phyloP scores from a whole-genome alignment of 148 eudicot species.

The Bassia scoparia region DNA sequence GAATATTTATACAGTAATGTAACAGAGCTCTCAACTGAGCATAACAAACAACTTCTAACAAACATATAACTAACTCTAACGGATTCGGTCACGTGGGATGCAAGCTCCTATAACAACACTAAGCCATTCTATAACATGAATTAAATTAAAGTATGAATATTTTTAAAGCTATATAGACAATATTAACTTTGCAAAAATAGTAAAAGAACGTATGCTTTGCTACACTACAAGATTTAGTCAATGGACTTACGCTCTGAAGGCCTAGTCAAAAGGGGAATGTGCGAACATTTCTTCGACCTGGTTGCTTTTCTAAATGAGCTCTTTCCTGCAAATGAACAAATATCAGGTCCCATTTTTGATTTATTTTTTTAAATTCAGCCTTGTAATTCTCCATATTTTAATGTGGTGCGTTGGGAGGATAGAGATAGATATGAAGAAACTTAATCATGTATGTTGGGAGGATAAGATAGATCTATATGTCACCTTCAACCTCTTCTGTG shows the following conservation, averaged over 20 bases:
- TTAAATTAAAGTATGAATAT: no score
- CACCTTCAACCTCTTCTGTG: constrained; percentile 29
- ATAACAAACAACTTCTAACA: no score
- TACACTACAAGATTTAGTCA: not conserved
- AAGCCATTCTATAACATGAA: no score
- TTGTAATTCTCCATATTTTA: no score
- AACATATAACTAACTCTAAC: no score
- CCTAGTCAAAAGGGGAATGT: constrained; percentile 59
- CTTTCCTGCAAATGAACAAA: constrained; percentile 39
- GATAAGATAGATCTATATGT: not conserved
- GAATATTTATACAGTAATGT: no score
- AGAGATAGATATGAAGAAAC: not conserved
- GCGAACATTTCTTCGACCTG: constrained; percentile 39
- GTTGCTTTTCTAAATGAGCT: constrained; percentile 18
- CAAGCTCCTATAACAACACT: no score
- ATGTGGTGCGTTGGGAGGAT: no score
- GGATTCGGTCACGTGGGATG: no score
- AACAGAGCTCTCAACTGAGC: no score
- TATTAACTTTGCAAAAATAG: not conserved
- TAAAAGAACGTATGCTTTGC: not conserved
- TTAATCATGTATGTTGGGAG: not conserved
- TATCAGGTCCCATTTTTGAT: not conserved
- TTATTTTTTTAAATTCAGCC: not conserved
- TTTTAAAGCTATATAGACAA: not conserved
- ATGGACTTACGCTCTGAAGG: constrained; percentile 81